Evolutionary conservation across 768 basidiomycete genomes (phyloP).

Genomic region (Boletus fagicola): DNA sequence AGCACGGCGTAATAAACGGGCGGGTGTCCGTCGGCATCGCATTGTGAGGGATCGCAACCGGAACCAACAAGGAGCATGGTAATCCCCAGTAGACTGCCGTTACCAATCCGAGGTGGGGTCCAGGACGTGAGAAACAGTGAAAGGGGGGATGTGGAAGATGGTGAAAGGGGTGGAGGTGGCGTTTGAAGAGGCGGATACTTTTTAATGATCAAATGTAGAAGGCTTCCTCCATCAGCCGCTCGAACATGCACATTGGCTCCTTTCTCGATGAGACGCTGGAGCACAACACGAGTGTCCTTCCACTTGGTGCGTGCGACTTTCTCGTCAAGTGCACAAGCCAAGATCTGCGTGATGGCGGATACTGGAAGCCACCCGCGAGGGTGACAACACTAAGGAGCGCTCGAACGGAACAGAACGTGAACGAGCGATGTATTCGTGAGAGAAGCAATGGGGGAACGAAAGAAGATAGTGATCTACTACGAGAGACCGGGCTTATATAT

Average conservation of each 20-base stretch:
- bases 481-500: no score
- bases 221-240: not conserved
- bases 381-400: no score
- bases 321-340: not conserved
- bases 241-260: not conserved
- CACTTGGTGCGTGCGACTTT: no score
- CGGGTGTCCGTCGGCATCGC: not conserved
- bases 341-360: no score
- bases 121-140: not conserved
- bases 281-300: not conserved
- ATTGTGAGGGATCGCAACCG: slow-evolving; percentile 3
- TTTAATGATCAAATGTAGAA: not conserved
- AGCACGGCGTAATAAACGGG: not conserved
- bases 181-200: no score
- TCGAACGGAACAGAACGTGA: no score
- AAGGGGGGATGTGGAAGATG: no score
- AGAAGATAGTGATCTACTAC: no score
- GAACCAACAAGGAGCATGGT: not conserved
- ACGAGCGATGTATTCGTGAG: no score
- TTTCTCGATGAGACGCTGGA: not conserved
- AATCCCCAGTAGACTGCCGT: not conserved
- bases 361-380: no score
- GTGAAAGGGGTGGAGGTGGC: not conserved
- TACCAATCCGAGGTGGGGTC: no score
- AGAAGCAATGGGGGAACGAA: no score